Percentiles rank a stretch among this genome's conserved stretches.
phyloP scores from a whole-genome alignment of 331 rosid genomes.

The Stylosanthes scabra region DNA sequence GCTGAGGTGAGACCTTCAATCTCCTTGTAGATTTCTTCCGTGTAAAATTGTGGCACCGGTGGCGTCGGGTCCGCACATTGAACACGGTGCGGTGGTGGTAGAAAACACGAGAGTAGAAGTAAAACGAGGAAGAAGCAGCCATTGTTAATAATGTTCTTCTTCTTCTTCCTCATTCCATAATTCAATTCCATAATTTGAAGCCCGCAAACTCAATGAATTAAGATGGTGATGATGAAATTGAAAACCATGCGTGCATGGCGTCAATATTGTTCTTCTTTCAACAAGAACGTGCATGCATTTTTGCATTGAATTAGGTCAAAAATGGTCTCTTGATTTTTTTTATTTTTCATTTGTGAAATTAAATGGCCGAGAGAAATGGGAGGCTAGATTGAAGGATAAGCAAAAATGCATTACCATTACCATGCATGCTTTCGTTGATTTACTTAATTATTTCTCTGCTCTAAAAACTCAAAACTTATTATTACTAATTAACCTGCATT shows the following conservation, averaged over 20 bases:
- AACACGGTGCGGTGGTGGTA: conserved; percentile 23
- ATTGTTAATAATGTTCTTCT: neutral
- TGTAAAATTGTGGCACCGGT: conserved; percentile 39
- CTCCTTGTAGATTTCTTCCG: conserved; percentile 48
- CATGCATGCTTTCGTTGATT: neutral
- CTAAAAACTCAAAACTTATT: neutral
- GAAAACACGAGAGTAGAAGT: conserved; percentile 43
- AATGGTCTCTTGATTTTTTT: conserved; percentile 46
- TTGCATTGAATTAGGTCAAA: conserved; percentile 39
- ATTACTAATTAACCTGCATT: neutral
- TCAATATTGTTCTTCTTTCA: neutral
- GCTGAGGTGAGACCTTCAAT: conserved; percentile 53
- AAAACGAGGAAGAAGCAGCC: conserved; percentile 21
- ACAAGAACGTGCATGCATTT: neutral
- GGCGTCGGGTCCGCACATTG: conserved; percentile 44
- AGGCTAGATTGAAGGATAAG: conserved; percentile 59
- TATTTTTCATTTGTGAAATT: conserved; percentile 45
- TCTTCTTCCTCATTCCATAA: conserved; percentile 39
- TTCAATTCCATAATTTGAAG: conserved; percentile 44
- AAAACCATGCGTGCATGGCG: conserved; percentile 34
- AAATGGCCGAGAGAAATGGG: conserved; percentile 70
- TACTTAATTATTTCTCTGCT: neutral
- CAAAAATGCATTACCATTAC: conserved; percentile 8
- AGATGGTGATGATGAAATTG: no score
- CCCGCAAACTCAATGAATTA: conserved; percentile 38